These are phyloP conservation scores for Chrysanthemum seticuspe DNA, from an alignment of 129 eudicot genomes.

Conservation along the genomic window DNA sequence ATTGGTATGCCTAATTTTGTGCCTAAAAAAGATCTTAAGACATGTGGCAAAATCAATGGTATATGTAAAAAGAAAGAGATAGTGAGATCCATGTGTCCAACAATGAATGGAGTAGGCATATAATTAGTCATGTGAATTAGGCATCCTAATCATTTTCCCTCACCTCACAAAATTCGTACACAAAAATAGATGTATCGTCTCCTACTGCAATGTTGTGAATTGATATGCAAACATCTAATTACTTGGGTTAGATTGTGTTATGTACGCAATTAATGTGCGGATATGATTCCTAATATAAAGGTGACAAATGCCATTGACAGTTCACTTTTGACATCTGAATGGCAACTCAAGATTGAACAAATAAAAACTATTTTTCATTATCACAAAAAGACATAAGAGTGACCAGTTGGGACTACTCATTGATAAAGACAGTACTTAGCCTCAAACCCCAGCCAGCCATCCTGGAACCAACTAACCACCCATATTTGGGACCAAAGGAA, in stretches of 20 bases:
- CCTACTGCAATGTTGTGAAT: background rate
- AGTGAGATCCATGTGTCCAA: too few relatives aligned
- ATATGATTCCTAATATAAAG: too few relatives aligned
- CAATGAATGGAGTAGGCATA: too few relatives aligned
- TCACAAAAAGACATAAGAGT: slow-evolving; percentile 15
- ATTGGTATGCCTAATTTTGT: too few relatives aligned
- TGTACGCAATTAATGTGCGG: too few relatives aligned
- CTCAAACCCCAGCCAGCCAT: slow-evolving; percentile 22
- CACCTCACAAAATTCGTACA: background rate
- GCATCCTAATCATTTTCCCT: too few relatives aligned
- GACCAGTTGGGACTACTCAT: slow-evolving; percentile 20
- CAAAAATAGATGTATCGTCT: background rate
- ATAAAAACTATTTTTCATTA: background rate
- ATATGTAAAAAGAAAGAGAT: too few relatives aligned
- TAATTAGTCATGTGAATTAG: too few relatives aligned
- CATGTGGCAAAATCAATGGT: too few relatives aligned
- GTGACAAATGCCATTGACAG: too few relatives aligned
- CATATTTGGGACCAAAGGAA: slow-evolving; percentile 11
- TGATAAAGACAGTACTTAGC: slow-evolving; percentile 21
- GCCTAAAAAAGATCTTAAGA: too few relatives aligned
- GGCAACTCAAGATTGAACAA: slow-evolving; percentile 5
- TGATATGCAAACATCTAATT: background rate
- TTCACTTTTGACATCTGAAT: background rate
- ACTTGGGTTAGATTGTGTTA: too few relatives aligned
- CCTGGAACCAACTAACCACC: slow-evolving; percentile 5